Conservation (phyloP, 2,329 filamentous ascomycete genomes). For the Trichoderma sp. region DNA sequence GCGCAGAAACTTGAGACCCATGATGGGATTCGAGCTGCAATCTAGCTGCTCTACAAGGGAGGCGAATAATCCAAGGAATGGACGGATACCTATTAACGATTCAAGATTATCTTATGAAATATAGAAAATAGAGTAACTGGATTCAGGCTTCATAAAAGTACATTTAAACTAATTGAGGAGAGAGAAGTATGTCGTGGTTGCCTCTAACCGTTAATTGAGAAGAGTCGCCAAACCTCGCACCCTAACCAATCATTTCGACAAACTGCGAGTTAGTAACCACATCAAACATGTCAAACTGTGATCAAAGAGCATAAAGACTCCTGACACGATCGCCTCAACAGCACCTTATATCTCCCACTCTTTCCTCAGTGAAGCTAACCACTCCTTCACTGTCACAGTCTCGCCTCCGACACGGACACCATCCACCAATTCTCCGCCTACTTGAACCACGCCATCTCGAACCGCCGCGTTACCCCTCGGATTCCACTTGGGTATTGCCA, state of each 20-base stretch:
- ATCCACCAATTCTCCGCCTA: background rate
- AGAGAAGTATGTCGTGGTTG: background rate
- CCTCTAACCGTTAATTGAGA: background rate
- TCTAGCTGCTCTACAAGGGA: too few species aligned
- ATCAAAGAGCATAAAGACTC: background rate
- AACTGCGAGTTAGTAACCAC: background rate
- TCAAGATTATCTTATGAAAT: background rate
- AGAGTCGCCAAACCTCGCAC: background rate
- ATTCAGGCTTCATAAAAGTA: background rate
- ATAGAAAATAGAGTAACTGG: rapidly evolving
- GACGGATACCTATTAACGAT: too few species aligned
- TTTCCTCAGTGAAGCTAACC: background rate
- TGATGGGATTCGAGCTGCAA: background rate
- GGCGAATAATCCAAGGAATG: too few species aligned
- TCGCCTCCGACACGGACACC: background rate
- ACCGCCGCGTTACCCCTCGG: background rate
- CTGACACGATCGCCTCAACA: background rate
- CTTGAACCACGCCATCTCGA: background rate
- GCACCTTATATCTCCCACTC: background rate
- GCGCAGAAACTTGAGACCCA: background rate
- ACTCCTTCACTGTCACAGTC: background rate
- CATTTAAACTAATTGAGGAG: background rate
- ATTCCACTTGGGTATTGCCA: background rate
- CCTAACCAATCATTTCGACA: background rate
- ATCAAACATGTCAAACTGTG: background rate